Conservation (phyloP, 2,329 filamentous ascomycete genomes). For the Dothideomycetidae sp. region DNA sequence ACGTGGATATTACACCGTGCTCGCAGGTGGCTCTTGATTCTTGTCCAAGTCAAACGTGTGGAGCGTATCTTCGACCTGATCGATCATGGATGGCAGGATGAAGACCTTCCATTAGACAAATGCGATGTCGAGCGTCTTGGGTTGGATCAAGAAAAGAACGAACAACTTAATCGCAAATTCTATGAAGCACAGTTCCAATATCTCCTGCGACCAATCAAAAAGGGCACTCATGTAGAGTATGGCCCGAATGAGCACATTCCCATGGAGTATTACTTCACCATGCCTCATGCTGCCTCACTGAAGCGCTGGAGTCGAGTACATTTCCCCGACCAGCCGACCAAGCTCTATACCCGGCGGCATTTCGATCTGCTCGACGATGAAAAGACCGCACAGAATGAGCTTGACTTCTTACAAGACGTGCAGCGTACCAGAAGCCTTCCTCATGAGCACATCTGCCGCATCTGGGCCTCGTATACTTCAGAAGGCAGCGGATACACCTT, state of each 20-base stretch:
- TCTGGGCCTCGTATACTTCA: slow-evolving; percentile 57
- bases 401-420: slow-evolving; percentile 45
- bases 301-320: slow-evolving; percentile 46
- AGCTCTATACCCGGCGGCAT: slow-evolving; percentile 29
- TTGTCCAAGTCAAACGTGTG: slow-evolving; percentile 54
- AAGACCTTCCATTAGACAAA: slow-evolving; percentile 54
- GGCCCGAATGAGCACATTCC: slow-evolving; percentile 55
- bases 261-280: slow-evolving; percentile 49
- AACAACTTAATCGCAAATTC: slow-evolving; percentile 53
- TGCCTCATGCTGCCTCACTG: slow-evolving; percentile 33
- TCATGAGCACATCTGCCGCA: slow-evolving; percentile 55
- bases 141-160: slow-evolving; percentile 45
- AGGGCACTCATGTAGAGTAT: slow-evolving; percentile 49
- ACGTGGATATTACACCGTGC: slow-evolving; percentile 62
- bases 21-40: slow-evolving; percentile 55
- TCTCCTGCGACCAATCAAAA: slow-evolving; percentile 47
- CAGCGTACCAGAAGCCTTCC: slow-evolving; percentile 43
- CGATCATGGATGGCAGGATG: slow-evolving; percentile 64
- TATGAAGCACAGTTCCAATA: slow-evolving; percentile 58
- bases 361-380: slow-evolving; percentile 19
- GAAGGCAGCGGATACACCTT: slow-evolving; percentile 50
- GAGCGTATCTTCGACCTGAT: slow-evolving; percentile 63
- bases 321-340: slow-evolving; percentile 46
- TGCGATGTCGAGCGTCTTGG: slow-evolving; percentile 51
- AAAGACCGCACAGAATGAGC: slow-evolving; percentile 21